Base-by-base conservation (phyloP, 768 basidiomycete species). In the Russula virescens region DNA sequence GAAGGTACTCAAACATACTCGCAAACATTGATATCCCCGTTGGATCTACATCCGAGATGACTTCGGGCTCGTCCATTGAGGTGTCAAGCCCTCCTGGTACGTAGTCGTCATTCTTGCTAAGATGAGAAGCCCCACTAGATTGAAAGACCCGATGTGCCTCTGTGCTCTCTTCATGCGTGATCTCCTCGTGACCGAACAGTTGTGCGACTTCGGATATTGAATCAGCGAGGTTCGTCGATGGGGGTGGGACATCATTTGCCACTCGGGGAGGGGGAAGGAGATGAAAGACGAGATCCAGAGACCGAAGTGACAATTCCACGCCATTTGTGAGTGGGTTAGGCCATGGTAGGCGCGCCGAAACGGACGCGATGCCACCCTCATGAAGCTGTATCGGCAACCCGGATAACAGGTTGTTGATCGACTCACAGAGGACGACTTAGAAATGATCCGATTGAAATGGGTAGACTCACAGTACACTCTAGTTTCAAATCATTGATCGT, bases 141-240 rank as follows among this genome's bases (percentile, higher is more conserved):
- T 82, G 83, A 51, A 94, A 73, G 1, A 91, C 91, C 62, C 85
- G 80, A 68, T 85, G 82, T 23, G 95, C 78, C 35, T 82, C 77
- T 8, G 82, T 83, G 68, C 86, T 89, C 70, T 96, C 92, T 64
- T 78, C 77, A 8, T 81, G 77, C 25, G 85, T 80, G 54, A 97
- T 77, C 69, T 94, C 91, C 65, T 91, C 81, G 51, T 94, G 88
- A 26, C 96, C 78, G 74, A 98, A 98, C 4, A 87, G 85, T 67
- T 92, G 87, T 1, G 94, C 91, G 16, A 88, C 83, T n/a, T 86
- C 87, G 28, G 81, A 81, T n/a, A 93, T 86, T 25, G 94, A 94
- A 50, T 86, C 83, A 5, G 90, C 77, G 16, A 95, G 79, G 70
- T 86, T 81, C 43, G 72, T 64, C 53, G 68, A 68, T 19, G 70